phyloP scores from a whole-genome alignment of 495 filamentous ascomycete species.

The Hypoxylon cercidicola region DNA sequence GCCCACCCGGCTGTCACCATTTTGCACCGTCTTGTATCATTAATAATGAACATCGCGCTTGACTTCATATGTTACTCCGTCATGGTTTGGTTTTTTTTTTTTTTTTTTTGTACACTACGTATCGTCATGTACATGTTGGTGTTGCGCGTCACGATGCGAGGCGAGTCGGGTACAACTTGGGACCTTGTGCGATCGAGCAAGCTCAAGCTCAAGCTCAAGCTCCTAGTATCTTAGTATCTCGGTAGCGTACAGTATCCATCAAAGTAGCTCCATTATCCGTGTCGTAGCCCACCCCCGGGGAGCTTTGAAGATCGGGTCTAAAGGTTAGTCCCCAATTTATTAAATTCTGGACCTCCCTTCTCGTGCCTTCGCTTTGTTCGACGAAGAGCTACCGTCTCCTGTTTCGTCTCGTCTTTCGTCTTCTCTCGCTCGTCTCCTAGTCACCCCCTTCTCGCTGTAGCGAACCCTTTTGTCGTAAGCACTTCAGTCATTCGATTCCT shows the following conservation, averaged over 20 bases:
- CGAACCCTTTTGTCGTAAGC: slow-evolving; percentile 5
- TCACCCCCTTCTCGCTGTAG: neutral
- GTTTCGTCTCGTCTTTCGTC: neutral
- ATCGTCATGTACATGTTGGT: no score
- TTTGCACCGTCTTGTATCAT: slow-evolving; percentile 18
- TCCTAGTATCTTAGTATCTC: neutral
- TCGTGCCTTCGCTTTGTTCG: slow-evolving; percentile 37
- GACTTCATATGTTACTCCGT: neutral
- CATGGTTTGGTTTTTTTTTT: no score
- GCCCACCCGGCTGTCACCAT: slow-evolving; percentile 40
- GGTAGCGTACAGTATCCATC: no score
- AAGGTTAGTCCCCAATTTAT: slow-evolving; percentile 36
- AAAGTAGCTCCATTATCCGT: neutral
- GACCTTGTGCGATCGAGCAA: no score
- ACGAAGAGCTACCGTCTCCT: slow-evolving; percentile 1
- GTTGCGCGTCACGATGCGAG: no score
- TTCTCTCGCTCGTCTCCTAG: neutral
- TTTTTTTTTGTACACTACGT: neutral
- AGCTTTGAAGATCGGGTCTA: slow-evolving; percentile 37
- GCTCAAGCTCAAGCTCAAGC: neutral
- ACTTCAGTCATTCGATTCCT: slow-evolving; percentile 23
- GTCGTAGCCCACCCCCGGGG: slow-evolving; percentile 10
- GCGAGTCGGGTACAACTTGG: no score
- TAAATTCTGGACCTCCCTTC: slow-evolving; percentile 45
- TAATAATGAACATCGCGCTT: slow-evolving; percentile 6